Percentiles rank a stretch among this genome's conserved stretches.
phyloP scores from a whole-genome alignment of 441 rosid species.

The Populus hybrid region DNA sequence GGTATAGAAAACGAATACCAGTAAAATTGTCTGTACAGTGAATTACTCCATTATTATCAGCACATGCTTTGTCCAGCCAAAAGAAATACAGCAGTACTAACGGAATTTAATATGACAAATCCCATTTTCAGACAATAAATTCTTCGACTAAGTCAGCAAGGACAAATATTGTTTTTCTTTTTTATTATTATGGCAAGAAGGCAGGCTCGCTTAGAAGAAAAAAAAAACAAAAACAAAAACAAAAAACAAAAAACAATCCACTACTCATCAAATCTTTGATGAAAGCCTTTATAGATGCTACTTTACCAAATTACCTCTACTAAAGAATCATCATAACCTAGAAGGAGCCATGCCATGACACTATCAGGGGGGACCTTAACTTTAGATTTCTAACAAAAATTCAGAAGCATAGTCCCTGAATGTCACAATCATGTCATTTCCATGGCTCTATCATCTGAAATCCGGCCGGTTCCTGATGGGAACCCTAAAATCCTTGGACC shows the following conservation, averaged over 20 bases:
- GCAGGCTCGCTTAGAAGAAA: background rate
- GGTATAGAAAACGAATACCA: too few species aligned
- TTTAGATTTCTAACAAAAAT: constrained; percentile 1
- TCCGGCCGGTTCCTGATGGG: constrained; percentile 22
- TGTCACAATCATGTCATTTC: constrained; percentile 59
- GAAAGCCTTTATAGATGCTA: constrained; percentile 11
- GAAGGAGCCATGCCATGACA: constrained; percentile 11
- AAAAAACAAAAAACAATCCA: background rate
- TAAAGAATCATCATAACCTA: constrained; percentile 37
- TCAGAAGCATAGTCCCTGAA: constrained; percentile 21
- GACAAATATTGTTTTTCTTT: background rate
- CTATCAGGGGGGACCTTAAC: constrained; percentile 7
- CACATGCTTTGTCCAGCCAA: background rate
- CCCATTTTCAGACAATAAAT: background rate
- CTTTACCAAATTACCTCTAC: constrained; percentile 36
- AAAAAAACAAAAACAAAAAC: too few species aligned
- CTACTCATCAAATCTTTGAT: background rate
- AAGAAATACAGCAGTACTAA: background rate
- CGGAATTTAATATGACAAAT: background rate
- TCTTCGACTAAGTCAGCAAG: constrained; percentile 7
- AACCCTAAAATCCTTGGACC: constrained; percentile 36
- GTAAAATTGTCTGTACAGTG: background rate
- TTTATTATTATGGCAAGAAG: constrained; percentile 18
- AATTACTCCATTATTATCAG: background rate
- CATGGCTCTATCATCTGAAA: constrained; percentile 24